phyloP scores from a whole-genome alignment of 176 grass and related monocot genomes.

The Cenchrus fungigraminus region DNA sequence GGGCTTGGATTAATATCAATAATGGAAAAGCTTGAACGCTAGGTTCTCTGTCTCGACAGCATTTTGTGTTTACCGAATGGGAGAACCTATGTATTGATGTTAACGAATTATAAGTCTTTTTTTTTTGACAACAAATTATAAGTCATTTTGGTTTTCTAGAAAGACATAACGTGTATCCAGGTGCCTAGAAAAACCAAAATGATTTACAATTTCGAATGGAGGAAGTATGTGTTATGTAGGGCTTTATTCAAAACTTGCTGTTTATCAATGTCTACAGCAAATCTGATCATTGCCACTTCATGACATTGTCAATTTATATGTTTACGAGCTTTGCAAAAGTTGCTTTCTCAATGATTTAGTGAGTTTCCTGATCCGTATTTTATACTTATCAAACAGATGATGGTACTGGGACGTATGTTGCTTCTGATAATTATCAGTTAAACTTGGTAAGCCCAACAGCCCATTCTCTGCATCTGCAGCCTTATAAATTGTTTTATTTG shows the following conservation, averaged over 20 bases:
- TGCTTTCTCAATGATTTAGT: background rate
- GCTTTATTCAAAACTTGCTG: background rate
- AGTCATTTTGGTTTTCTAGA: too few species aligned
- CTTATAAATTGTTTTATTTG: background rate
- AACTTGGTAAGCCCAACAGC: conserved; percentile 17
- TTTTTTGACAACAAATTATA: too few species aligned
- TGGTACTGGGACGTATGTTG: background rate
- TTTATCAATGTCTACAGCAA: background rate
- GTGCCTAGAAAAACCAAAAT: too few species aligned
- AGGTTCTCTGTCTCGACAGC: background rate
- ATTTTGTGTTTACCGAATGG: background rate
- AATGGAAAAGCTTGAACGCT: background rate
- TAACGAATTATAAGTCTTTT: too few species aligned
- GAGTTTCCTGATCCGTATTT: background rate
- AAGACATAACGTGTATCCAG: too few species aligned
- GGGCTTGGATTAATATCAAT: background rate
- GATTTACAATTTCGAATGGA: too few species aligned
- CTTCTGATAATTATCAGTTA: conserved; percentile 8
- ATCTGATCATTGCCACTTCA: background rate
- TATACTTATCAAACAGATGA: conserved; percentile 25
- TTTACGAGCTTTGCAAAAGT: background rate
- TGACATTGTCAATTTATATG: background rate
- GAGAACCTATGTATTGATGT: background rate
- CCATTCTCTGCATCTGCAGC: background rate
- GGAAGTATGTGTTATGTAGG: background rate